Evolutionary conservation across 2,329 filamentous ascomycete genomes (phyloP).

Genomic region (Fusarium tuaranense): DNA sequence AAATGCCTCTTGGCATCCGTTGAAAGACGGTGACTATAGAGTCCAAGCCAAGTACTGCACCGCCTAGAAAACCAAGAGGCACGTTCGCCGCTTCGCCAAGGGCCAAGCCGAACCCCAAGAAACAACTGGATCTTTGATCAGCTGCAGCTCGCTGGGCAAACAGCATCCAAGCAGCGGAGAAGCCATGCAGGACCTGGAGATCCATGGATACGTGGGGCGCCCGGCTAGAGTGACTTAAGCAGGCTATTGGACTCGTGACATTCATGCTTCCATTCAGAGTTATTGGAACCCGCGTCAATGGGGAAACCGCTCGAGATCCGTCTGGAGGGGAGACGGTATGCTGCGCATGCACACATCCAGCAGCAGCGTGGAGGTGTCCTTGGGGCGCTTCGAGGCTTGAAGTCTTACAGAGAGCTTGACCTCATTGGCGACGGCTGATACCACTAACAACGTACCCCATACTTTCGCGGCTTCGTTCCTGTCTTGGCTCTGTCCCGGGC

Average conservation of each 20-base stretch:
- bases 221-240: neutral
- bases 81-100: constrained; percentile 6
- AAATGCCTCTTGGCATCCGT: neutral
- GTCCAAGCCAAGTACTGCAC: neutral
- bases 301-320: constrained; percentile 7
- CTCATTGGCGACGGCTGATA: constrained; percentile 10
- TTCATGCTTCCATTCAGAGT: neutral
- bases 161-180: neutral
- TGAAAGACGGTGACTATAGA: neutral
- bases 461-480: constrained; percentile 29
- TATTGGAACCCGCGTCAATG: neutral
- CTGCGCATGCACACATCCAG: neutral
- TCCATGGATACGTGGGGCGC: neutral
- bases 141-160: neutral
- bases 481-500: constrained; percentile 27
- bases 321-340: neutral
- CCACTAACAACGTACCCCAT: constrained; percentile 37
- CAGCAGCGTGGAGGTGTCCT: constrained; percentile 7
- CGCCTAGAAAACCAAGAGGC: constrained; percentile 6
- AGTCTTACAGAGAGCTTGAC: constrained; percentile 12
- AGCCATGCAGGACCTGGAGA: constrained; percentile 1
- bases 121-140: neutral
- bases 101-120: constrained; percentile 5
- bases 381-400: neutral
- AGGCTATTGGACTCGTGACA: constrained; percentile 1